These are phyloP conservation scores for Dimocarpus longan DNA, from an alignment of 345 rosid species.

Conservation along the genomic window DNA sequence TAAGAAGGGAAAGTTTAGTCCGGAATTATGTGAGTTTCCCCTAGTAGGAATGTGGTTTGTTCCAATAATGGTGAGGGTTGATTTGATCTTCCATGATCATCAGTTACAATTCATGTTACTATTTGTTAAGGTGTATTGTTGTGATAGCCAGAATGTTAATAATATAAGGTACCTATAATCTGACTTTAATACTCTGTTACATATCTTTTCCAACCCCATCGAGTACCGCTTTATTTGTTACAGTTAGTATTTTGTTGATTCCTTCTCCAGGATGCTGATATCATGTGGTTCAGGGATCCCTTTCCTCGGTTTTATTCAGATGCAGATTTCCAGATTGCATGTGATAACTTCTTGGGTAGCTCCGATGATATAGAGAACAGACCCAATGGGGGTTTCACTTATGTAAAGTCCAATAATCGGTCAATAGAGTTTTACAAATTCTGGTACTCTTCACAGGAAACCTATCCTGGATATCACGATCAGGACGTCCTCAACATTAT, in stretches of 20 bases:
- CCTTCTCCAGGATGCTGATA: constrained; percentile 77
- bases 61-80: not conserved
- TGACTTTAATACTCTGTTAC: not conserved
- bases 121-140: not conserved
- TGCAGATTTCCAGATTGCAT: constrained; percentile 84
- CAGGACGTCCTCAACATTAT: constrained; percentile 79
- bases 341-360: constrained; percentile 68
- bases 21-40: not conserved
- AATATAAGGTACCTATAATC: not conserved
- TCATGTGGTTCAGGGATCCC: constrained; percentile 95
- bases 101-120: not conserved
- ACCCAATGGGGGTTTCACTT: constrained; percentile 79
- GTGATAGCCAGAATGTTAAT: not conserved
- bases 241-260: constrained; percentile 22
- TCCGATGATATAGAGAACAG: constrained; percentile 48
- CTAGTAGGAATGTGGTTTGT: not conserved
- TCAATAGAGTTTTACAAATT: constrained; percentile 72
- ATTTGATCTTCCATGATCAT: not conserved
- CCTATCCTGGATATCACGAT: constrained; percentile 64
- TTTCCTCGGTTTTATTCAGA: constrained; percentile 63
- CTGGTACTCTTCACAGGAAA: constrained; percentile 70
- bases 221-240: not conserved
- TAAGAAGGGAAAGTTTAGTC: not conserved
- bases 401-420: constrained; percentile 71
- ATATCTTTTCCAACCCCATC: not conserved